phyloP scores from a whole-genome alignment of 2,329 filamentous ascomycete species.

The Botrytis deweyae region DNA sequence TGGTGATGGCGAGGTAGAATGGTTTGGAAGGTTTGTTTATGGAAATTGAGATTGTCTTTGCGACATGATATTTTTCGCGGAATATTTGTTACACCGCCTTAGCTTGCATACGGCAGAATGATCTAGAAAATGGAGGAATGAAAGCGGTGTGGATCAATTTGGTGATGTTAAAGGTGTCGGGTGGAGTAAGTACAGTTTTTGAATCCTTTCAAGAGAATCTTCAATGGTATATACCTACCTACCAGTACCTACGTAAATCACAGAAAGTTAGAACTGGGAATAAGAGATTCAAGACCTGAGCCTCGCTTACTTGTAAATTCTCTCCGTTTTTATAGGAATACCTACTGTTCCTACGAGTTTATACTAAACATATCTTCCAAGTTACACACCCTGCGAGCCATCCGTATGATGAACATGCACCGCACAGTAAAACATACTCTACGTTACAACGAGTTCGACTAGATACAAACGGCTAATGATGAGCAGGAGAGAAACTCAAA shows the following conservation, averaged over 20 bases:
- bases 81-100: slow-evolving; percentile 1
- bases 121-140: not conserved
- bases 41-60: not conserved
- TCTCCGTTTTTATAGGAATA: not conserved
- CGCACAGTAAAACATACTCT: too few relatives aligned
- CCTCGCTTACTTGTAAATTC: not conserved
- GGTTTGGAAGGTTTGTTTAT: slow-evolving; percentile 14
- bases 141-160: not conserved
- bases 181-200: not conserved
- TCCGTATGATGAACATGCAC: not conserved
- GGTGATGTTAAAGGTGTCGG: not conserved
- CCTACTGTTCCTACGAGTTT: not conserved
- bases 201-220: not conserved
- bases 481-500: not conserved
- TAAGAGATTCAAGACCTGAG: not conserved
- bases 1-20: not conserved
- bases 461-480: not conserved
- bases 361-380: not conserved
- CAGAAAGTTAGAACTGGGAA: not conserved
- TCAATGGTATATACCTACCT: not conserved
- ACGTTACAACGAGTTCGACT: not conserved
- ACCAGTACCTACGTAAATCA: too few relatives aligned
- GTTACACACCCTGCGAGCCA: not conserved
- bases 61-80: not conserved
- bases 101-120: not conserved